phyloP scores from a whole-genome alignment of 768 basidiomycete genomes.

The Russula vinacea region DNA sequence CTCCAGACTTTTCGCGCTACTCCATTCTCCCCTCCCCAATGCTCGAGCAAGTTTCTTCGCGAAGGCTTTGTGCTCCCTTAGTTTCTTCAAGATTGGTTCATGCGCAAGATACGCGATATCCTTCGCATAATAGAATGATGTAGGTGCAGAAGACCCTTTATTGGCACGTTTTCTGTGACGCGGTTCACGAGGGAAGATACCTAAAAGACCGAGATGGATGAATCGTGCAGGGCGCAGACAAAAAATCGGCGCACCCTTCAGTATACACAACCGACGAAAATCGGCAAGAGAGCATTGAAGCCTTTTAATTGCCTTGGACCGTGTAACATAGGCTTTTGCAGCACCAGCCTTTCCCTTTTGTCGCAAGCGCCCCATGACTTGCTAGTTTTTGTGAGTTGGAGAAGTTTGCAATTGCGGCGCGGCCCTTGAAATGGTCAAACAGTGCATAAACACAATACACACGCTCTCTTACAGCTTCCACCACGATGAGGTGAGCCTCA shows the following conservation, averaged over 20 bases:
- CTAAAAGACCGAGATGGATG: conserved; percentile 42
- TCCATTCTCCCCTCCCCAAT: conserved; percentile 93
- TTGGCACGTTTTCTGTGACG: conserved; percentile 88
- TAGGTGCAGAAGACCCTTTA: conserved; percentile 95
- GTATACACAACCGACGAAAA: conserved; percentile 92
- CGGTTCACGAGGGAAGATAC: conserved; percentile 97
- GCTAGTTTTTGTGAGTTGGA: neutral
- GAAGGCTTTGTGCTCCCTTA: conserved; percentile 97
- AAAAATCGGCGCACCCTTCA: conserved; percentile 68
- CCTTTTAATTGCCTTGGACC: conserved; percentile 89
- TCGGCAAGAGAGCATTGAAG: conserved; percentile 95
- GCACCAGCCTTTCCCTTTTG: conserved; percentile 89
- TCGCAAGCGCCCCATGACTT: conserved; percentile 67
- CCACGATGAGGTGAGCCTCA: conserved; percentile 28
- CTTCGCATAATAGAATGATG: conserved; percentile 97
- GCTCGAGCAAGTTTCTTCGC: conserved; percentile 95
- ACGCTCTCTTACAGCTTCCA: neutral
- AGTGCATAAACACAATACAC: conserved; percentile 3
- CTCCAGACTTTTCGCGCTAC: conserved; percentile 87
- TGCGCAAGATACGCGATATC: conserved; percentile 97
- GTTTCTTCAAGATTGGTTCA: conserved; percentile 89
- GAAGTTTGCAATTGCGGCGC: neutral
- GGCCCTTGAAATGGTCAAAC: conserved; percentile 1
- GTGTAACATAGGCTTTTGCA: conserved; percentile 87
- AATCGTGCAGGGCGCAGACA: neutral